These are phyloP conservation scores for Lipomyces yamanashiensis DNA, from an alignment of 805 yeast species.

Conservation along the genomic window DNA sequence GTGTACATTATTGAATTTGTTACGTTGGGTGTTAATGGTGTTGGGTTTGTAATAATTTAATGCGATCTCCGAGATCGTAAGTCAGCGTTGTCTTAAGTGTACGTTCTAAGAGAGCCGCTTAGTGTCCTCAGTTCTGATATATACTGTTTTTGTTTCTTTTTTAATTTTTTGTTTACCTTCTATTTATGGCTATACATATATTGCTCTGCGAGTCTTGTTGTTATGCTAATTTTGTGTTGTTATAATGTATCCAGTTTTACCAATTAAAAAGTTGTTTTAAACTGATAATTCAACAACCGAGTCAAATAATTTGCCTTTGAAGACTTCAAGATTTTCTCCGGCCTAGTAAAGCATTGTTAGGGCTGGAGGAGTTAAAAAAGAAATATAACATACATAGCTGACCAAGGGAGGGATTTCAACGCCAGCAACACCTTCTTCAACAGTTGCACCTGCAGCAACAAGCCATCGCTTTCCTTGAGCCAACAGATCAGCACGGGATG, in stretches of 20 bases:
- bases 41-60: conserved; percentile 14
- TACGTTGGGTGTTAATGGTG: conserved; percentile 31
- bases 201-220: neutral
- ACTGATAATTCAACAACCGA: conserved; percentile 3
- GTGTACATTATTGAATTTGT: conserved; percentile 8
- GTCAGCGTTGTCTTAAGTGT: too few relatives aligned
- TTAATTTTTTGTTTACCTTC: too few relatives aligned
- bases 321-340: conserved; percentile 69
- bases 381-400: conserved; percentile 66
- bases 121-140: too few relatives aligned
- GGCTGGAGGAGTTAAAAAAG: conserved; percentile 59
- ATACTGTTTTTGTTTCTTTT: neutral
- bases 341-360: conserved; percentile 48
- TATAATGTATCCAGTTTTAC: too few relatives aligned
- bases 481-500: conserved; percentile 71
- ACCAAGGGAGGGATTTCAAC: conserved; percentile 81
- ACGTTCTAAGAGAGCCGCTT: too few relatives aligned
- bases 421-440: conserved; percentile 47
- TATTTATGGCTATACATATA: neutral
- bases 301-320: conserved; percentile 53
- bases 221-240: too few relatives aligned
- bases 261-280: neutral
- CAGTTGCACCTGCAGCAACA: conserved; percentile 61
- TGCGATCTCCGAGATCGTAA: neutral
- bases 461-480: conserved; percentile 78